Evolutionary conservation across 1,139 yeast genomes (phyloP), one percentile per base, ranked within the genome.

Genomic region (Zygosaccharomyces pseudobailii): DNA sequence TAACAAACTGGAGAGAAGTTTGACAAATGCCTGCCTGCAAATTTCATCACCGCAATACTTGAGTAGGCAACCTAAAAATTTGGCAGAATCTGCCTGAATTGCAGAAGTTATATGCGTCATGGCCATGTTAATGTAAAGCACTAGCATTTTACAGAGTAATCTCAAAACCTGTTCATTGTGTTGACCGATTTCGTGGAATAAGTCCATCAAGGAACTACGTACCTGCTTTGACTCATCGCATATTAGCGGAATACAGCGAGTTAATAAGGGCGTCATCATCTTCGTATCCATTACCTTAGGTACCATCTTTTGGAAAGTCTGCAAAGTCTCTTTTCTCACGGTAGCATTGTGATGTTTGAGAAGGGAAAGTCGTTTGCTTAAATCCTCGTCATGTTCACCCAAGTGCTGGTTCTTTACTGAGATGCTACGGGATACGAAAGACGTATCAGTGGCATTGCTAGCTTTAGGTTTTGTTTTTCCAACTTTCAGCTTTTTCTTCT

Each of bases 91-190:
- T 45, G 79, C 78, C 41, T 95, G 76, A 34, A 89, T 80, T 6
- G 80, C 81, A 0, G 90, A 83, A 33, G 76, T 78, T 39, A 92
- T 84, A 62, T 92, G 97, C 17, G 97, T 87, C 97, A 92, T 92
- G 10, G 96, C 95, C 46, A 94, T 84, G 58, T 86, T 86, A n/a
- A 90, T 74, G 62, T 86, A 90, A 28, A 92, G 71, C 30, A 86
- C 75, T 3, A 90, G 67, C 5, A 83, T 71, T 27, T 82, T 73
- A 42, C 84, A 74, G 66, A 90, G 94, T 21, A 89, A 71, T 49
- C 77, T 79, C 50, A 86, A 69, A n/a, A 82, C 70, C 6, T 79
- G 79, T 0, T 77, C 74, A 53, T 81, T 84, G 20, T 69, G 68
- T 13, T 65, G 60, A 1, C 79, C 78, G 35, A 84, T 71, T 3